Base-by-base conservation (phyloP, 345 rosid genomes). In the Hibiscus mutabilis region DNA sequence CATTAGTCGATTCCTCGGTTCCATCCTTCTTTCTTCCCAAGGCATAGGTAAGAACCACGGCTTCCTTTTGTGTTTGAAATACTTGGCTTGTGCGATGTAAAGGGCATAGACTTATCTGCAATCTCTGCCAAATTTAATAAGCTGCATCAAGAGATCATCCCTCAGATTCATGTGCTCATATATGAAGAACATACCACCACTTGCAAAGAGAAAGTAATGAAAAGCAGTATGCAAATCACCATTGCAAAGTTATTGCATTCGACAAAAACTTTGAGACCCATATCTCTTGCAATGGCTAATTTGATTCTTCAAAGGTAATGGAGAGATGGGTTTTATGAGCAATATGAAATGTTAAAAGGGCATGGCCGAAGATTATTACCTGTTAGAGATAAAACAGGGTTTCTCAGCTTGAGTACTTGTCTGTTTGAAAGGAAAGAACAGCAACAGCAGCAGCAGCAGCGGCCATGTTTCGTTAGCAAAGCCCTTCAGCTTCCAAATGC, bases 51-150 rank as follows among this genome's bases (percentile, higher is more conserved):
- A 66, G 71, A 68, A 69, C 63, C 31, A 66, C 72, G 59, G 75
- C 66, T 52, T 10, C 70, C 74, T 61, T 76, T 70, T 47, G 75
- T 67, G 64, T 44, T 67, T 7, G 83, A 75, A 74, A 68, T 37
- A 35, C 71, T 74, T 19, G 63, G 59, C 14, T 51, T 74, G 42
- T 16, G 66, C 21, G 31, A 75, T 61, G 66, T 27, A 67, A 79
- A 75, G 31, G 67, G 60, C 2, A 40, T 12, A 70, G 69, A 55
- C 52, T 78, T 58, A 78, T 79, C 85, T 81, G 82, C 86, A 77
- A 79, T 79, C 85, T 82, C 88, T 81, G 89, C 85, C 88, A 85
- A 86, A 87, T 77, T 37, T 71, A 84, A 88, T 77, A 82, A 85
- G 89, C 92, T 86, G 89, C 83, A 87, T 79, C 86, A 78, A 77